Evolutionary conservation across 345 rosid species (phyloP), one percentile per base, ranked within the genome.

Genomic region (Draba incana): DNA sequence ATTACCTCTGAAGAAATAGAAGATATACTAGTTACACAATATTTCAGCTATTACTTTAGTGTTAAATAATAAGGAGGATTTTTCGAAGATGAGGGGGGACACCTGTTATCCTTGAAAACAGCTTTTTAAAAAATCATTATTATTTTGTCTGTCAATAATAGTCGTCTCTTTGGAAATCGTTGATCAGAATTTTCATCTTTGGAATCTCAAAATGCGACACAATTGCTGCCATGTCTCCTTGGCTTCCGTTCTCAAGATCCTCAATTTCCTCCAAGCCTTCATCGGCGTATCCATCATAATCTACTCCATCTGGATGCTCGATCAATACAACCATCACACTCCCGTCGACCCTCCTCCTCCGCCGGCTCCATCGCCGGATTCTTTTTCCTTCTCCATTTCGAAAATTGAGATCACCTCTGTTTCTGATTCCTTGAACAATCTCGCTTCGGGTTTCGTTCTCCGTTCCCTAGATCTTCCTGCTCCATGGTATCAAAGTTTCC

Each of bases 251-350:
- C 84, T 88, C 43, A 90, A 88, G 64, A 42, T 90, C 75, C 83
- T 86, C 54, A 90, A 84, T 75, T 86, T 83, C 70, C 79, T 90
- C 35, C 97, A 86, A 71, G 80, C 88, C 30, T 90, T 90, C 71
- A 23, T 86, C 14, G 94, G 90, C 14, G 15, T 90, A 3, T 86
- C 88, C 0, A 83, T 90, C 57, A 68, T 90, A 11, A 28, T 88
- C 66, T 90, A 88, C 83, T 93, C 99, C 2, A 7, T 83, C 15
- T 93, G 97, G 97, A 88, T 93, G 96, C 87, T 90, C 57, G 79
- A 83, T 77, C 92, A 87, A 57, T 90, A 95, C 90, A 79, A 83
- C 60, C 83, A 61, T 46, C 89, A 62, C 54, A 41, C 74, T 15
- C 94, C 78, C 69, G 68, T 75, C 9, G 53, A 62, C 0, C 78